Percentiles rank a stretch among this genome's conserved stretches.
Conservation (phyloP, 768 basidiomycete genomes). For the Pisolithus orientalis region DNA sequence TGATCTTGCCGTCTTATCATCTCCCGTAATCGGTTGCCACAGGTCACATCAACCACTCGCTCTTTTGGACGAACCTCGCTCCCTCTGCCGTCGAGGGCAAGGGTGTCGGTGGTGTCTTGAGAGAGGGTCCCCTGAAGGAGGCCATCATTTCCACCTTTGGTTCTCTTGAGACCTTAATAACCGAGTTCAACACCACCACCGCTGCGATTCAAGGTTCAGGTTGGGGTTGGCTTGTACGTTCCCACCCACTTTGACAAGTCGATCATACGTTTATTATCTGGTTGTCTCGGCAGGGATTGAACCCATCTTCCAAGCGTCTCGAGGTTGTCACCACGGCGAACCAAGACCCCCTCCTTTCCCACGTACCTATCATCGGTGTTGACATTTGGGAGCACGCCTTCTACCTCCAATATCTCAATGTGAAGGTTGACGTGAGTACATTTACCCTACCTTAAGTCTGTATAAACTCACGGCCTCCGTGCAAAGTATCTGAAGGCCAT, state of each 20-base stretch:
- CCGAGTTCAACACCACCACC: constrained; percentile 80
- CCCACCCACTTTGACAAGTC: background rate
- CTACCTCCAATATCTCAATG: constrained; percentile 95
- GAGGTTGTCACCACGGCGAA: constrained; percentile 91
- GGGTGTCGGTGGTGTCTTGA: constrained; percentile 55
- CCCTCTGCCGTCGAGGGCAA: constrained; percentile 48
- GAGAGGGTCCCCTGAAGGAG: constrained; percentile 57
- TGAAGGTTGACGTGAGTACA: constrained; percentile 79
- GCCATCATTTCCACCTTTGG: constrained; percentile 65
- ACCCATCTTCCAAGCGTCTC: constrained; percentile 59
- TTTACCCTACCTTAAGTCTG: background rate
- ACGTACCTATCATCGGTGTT: constrained; percentile 81
- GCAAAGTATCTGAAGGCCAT: constrained; percentile 67
- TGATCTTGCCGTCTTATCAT: constrained; percentile 8
- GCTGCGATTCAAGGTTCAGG: constrained; percentile 88
- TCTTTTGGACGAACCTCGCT: constrained; percentile 95
- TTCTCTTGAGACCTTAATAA: constrained; percentile 62
- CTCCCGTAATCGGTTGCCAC: constrained; percentile 15
- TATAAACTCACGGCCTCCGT: background rate
- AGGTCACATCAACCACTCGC: constrained; percentile 92
- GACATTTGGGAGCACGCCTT: constrained; percentile 97
- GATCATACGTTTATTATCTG: background rate
- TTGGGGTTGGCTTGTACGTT: constrained; percentile 93
- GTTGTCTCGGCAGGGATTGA: constrained; percentile 49
- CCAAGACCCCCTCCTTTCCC: constrained; percentile 84